phyloP scores from a whole-genome alignment of 441 rosid species.

The Jatropha podagrica region DNA sequence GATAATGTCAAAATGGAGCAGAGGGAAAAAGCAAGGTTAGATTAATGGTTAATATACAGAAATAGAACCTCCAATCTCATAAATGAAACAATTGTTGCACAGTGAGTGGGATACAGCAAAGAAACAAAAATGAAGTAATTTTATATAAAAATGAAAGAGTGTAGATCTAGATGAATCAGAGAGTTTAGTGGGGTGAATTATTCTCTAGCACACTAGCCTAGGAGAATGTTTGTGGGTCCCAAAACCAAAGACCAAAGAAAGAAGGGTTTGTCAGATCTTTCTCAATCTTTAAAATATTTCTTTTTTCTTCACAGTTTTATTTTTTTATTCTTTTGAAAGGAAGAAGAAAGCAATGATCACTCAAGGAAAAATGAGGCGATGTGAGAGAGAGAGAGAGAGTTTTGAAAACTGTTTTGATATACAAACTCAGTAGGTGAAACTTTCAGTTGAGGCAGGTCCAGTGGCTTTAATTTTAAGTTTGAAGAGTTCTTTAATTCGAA shows the following conservation, averaged over 20 bases:
- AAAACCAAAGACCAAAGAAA: slow-evolving; percentile 22
- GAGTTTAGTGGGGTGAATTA: slow-evolving; percentile 53
- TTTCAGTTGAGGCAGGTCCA: slow-evolving; percentile 29
- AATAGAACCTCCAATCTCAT: slow-evolving; percentile 25
- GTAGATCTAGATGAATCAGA: slow-evolving; percentile 35
- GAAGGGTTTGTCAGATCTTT: slow-evolving; percentile 39
- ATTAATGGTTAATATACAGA: slow-evolving; percentile 16
- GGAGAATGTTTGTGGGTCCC: slow-evolving; percentile 79
- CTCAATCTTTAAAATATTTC: slow-evolving; percentile 16
- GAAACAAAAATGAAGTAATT: slow-evolving; percentile 31
- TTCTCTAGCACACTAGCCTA: slow-evolving; percentile 61
- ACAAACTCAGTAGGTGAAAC: slow-evolving; percentile 28
- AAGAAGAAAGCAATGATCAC: slow-evolving; percentile 28
- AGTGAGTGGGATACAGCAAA: slow-evolving; percentile 49
- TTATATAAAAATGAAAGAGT: slow-evolving; percentile 1
- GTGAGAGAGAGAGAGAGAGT: neutral
- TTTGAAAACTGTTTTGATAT: slow-evolving; percentile 18
- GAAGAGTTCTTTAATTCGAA: neutral
- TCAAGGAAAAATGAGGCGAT: slow-evolving; percentile 13
- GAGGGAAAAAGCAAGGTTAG: slow-evolving; percentile 7
- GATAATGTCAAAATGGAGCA: slow-evolving; percentile 16
- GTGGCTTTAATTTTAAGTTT: slow-evolving; percentile 8
- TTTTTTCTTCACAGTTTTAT: too few relatives aligned
- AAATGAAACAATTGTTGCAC: slow-evolving; percentile 19
- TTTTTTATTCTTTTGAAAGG: too few relatives aligned